Conservation (phyloP, 345 rosid species). For the Diplotaxis tenuifolia region DNA sequence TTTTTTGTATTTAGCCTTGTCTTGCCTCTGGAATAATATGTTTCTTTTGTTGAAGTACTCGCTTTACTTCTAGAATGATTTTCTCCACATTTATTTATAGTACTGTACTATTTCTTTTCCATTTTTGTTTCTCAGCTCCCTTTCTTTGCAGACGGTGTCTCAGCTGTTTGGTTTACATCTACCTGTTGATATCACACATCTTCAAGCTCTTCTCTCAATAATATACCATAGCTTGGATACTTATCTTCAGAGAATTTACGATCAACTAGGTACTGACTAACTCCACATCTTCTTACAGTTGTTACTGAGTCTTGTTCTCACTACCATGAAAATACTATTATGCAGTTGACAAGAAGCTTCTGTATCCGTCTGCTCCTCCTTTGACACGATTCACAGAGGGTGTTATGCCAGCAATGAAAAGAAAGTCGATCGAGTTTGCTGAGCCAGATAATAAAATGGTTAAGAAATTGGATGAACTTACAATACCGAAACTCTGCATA, state of each 20-base stretch:
- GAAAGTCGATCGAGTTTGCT: conserved; percentile 53
- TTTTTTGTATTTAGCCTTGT: neutral
- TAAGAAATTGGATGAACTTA: conserved; percentile 55
- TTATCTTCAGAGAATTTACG: conserved; percentile 63
- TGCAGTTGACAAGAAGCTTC: conserved; percentile 75
- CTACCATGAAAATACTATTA: neutral
- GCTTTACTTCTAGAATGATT: conserved; percentile 6
- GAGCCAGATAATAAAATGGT: conserved; percentile 51
- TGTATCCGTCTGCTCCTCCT: conserved; percentile 86
- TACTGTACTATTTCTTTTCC: neutral
- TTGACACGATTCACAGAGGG: conserved; percentile 80
- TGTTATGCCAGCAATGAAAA: conserved; percentile 58
- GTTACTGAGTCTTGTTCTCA: conserved; percentile 1
- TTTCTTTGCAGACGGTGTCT: conserved; percentile 78
- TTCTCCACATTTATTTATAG: conserved; percentile 9
- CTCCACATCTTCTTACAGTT: conserved; percentile 15
- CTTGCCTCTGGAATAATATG: conserved; percentile 5
- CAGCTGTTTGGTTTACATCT: conserved; percentile 87
- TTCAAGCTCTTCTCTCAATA: conserved; percentile 89
- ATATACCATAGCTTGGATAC: conserved; percentile 84
- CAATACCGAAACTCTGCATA: conserved; percentile 80
- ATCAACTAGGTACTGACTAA: conserved; percentile 64
- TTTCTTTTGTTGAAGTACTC: conserved; percentile 5
- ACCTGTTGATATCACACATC: conserved; percentile 83
- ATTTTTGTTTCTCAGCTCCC: conserved; percentile 15